These are phyloP conservation scores for Saturnispora besseyi DNA, from an alignment of 805 yeast species.

Conservation along the genomic window DNA sequence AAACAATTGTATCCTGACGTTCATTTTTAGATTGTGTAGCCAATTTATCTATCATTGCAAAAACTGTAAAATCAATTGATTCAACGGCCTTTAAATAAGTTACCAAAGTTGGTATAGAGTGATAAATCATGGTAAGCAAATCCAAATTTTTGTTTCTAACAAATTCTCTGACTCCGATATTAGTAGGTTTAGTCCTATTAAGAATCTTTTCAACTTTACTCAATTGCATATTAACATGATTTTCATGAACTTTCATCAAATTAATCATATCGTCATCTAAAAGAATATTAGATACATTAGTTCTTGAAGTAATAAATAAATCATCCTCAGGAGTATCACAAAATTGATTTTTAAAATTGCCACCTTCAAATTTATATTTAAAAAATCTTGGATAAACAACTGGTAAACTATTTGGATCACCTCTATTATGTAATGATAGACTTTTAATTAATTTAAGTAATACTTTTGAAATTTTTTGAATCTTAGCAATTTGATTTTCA, in stretches of 20 bases:
- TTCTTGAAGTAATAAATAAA: conserved; percentile 21
- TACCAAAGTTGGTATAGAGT: conserved; percentile 40
- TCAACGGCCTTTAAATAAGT: conserved; percentile 46
- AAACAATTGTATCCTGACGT: conserved; percentile 16
- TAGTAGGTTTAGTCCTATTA: conserved; percentile 30
- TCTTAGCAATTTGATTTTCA: not conserved
- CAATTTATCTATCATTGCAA: conserved; percentile 27
- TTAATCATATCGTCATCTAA: conserved; percentile 42
- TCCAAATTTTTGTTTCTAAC: conserved; percentile 40
- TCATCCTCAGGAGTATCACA: conserved; percentile 28
- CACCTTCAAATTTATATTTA: conserved; percentile 60
- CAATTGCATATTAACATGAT: conserved; percentile 32
- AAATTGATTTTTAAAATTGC: conserved; percentile 71
- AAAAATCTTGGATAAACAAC: conserved; percentile 64
- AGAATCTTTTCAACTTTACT: conserved; percentile 36
- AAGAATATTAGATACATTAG: conserved; percentile 28
- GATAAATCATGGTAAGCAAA: conserved; percentile 44
- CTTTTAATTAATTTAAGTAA: not conserved
- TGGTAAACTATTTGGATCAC: conserved; percentile 34
- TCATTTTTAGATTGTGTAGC: conserved; percentile 13
- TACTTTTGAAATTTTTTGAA: not conserved
- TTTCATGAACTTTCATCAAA: conserved; percentile 28
- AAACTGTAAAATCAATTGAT: conserved; percentile 53
- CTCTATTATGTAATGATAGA: not conserved
- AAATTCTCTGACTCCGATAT: conserved; percentile 17